A percentile compares a stretch with the other conserved stretches of the same genome.
phyloP scores from a whole-genome alignment of 371 early-diverging fungal genomes.

The Apophysomyces sp. region DNA sequence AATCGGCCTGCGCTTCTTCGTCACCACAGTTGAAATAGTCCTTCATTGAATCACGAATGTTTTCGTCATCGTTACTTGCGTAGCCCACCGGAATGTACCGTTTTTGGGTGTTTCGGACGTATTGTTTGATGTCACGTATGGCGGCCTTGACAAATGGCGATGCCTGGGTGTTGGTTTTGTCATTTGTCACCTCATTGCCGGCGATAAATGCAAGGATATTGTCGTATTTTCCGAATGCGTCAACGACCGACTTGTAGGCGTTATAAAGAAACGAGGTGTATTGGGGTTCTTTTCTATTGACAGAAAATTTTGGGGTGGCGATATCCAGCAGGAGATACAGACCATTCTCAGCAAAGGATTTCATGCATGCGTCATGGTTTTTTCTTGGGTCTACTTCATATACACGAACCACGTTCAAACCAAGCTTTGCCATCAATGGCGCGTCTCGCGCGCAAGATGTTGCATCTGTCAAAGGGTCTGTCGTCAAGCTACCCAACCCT shows the following conservation, averaged over 20 bases:
- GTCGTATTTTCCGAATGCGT: constrained; percentile 63
- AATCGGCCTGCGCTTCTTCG: constrained; percentile 65
- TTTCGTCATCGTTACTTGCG: constrained; percentile 76
- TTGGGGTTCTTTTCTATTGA: constrained; percentile 68
- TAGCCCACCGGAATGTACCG: constrained; percentile 77
- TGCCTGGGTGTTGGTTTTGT: constrained; percentile 63
- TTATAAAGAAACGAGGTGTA: constrained; percentile 59
- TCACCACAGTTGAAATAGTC: constrained; percentile 78
- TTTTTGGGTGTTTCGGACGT: constrained; percentile 41
- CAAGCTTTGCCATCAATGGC: constrained; percentile 64
- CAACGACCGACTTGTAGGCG: constrained; percentile 60
- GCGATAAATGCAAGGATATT: constrained; percentile 76
- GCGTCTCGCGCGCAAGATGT: constrained; percentile 69
- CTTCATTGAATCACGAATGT: constrained; percentile 66
- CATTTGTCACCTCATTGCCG: constrained; percentile 83
- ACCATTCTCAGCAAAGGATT: constrained; percentile 62
- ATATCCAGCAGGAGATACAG: constrained; percentile 76
- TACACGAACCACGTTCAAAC: constrained; percentile 76
- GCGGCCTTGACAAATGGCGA: constrained; percentile 75
- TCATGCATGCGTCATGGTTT: constrained; percentile 79
- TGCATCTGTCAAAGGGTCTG: constrained; percentile 67
- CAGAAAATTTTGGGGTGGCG: constrained; percentile 59
- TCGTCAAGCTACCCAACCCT: constrained; percentile 6
- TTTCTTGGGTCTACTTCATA: constrained; percentile 69
- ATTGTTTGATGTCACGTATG: constrained; percentile 70